A percentile compares a stretch with the other conserved stretches of the same genome.
Evolutionary conservation across 2,329 filamentous ascomycete genomes (phyloP).

Genomic region (Neonectria faginata): DNA sequence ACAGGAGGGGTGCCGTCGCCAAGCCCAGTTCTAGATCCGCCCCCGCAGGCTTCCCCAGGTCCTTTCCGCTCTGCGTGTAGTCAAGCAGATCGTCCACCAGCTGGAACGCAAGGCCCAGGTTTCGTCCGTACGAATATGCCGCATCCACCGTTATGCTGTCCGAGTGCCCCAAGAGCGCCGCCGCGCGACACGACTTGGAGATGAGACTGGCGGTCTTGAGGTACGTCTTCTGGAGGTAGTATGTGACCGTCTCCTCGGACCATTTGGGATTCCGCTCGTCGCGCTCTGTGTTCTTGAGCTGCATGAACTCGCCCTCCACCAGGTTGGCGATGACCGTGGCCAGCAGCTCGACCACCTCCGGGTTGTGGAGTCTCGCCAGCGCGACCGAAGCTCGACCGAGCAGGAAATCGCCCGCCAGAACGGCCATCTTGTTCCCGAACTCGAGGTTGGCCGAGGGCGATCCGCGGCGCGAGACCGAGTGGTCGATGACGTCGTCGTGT

Average conservation of each 20-base stretch:
- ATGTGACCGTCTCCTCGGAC: slow-evolving; percentile 88
- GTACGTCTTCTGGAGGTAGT: slow-evolving; percentile 98
- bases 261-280: slow-evolving; percentile 88
- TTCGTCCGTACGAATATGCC: slow-evolving; percentile 92
- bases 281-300: slow-evolving; percentile 92
- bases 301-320: slow-evolving; percentile 99
- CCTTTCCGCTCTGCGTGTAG: slow-evolving; percentile 86
- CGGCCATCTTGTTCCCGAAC: slow-evolving; percentile 99
- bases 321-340: slow-evolving; percentile 98
- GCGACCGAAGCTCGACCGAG: slow-evolving; percentile 94
- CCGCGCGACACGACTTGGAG: slow-evolving; percentile 92
- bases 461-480: slow-evolving; percentile 85
- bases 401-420: slow-evolving; percentile 96
- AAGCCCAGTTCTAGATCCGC: slow-evolving; percentile 94
- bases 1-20: slow-evolving; percentile 92
- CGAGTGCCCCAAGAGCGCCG: slow-evolving; percentile 85
- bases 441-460: slow-evolving; percentile 90
- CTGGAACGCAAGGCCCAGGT: slow-evolving; percentile 94
- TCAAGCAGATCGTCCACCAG: slow-evolving; percentile 98
- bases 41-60: slow-evolving; percentile 93
- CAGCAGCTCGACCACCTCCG: slow-evolving; percentile 93
- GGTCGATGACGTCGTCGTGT: slow-evolving; percentile 98
- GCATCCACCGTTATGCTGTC: slow-evolving; percentile 86
- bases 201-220: slow-evolving; percentile 96
- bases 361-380: slow-evolving; percentile 87